phyloP scores from a whole-genome alignment of 2,329 filamentous ascomycete species.

The Septoria linicola region DNA sequence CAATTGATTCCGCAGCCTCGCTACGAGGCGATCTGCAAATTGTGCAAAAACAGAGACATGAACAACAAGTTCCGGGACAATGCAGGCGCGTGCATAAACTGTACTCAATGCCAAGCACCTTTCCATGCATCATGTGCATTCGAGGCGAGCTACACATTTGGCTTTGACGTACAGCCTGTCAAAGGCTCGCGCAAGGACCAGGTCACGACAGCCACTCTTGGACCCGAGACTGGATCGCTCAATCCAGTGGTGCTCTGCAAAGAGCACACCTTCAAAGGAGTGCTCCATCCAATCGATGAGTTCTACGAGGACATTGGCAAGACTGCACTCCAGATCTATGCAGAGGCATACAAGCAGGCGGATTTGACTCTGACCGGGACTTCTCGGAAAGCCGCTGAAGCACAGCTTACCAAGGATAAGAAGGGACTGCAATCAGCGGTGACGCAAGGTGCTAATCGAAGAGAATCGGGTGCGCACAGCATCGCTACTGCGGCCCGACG shows the following conservation, averaged over 20 bases:
- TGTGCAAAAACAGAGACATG: constrained; percentile 67
- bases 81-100: constrained; percentile 75
- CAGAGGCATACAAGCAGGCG: constrained; percentile 89
- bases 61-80: constrained; percentile 32
- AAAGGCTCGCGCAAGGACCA: constrained; percentile 85
- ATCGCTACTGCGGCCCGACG: constrained; percentile 36
- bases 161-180: constrained; percentile 85
- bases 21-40: constrained; percentile 77
- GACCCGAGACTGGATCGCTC: constrained; percentile 77
- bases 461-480: constrained; percentile 41
- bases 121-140: constrained; percentile 92
- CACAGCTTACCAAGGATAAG: constrained; percentile 60
- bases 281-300: constrained; percentile 77
- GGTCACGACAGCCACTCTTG: constrained; percentile 74
- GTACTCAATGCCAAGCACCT: constrained; percentile 67
- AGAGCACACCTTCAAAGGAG: constrained; percentile 70
- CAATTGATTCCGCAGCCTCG: constrained; percentile 71
- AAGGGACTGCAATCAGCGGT: constrained; percentile 39
- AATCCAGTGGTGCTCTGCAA: constrained; percentile 89
- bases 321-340: constrained; percentile 82
- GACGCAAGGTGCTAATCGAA: constrained; percentile 37
- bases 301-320: constrained; percentile 66
- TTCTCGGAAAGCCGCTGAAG: constrained; percentile 82
- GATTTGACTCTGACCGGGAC: constrained; percentile 88
- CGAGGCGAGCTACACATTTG: constrained; percentile 76